Conservation (phyloP, 768 basidiomycete genomes). For the Russula abietina region DNA sequence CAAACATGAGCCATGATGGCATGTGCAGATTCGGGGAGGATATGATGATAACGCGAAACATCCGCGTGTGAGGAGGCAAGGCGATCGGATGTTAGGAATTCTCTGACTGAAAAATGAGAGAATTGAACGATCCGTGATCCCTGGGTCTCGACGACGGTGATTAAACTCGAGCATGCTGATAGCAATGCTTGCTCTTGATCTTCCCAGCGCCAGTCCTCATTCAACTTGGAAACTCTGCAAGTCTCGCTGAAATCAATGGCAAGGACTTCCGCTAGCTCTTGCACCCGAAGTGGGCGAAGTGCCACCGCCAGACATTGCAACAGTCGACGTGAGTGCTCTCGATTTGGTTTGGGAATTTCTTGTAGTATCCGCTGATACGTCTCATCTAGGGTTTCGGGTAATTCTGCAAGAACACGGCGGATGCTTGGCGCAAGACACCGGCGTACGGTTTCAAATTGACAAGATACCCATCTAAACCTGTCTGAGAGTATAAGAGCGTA, state of each 20-base stretch:
- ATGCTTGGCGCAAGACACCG: background rate
- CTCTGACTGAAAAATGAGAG: background rate
- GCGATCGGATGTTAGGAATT: background rate
- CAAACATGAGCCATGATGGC: background rate
- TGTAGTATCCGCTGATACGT: background rate
- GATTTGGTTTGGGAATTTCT: background rate
- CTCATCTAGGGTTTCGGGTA: background rate
- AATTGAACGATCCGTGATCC: background rate
- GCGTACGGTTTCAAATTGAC: background rate
- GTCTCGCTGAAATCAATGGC: background rate
- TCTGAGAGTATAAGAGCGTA: background rate
- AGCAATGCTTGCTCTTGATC: background rate
- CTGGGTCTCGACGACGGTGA: background rate
- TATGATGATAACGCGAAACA: background rate
- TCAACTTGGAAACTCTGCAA: background rate
- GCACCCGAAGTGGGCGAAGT: background rate
- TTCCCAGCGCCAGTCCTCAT: background rate
- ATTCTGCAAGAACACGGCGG: background rate
- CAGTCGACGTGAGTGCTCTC: background rate
- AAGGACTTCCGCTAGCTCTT: constrained; percentile 1
- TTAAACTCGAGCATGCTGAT: background rate
- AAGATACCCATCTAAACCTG: background rate
- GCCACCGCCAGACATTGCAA: background rate
- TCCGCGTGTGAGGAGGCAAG: background rate
- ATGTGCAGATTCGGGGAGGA: background rate